Percentiles rank a stretch among this genome's conserved stretches.
phyloP scores from a whole-genome alignment of 2,329 filamentous ascomycete genomes.

The Botryosphaeria dothidea region DNA sequence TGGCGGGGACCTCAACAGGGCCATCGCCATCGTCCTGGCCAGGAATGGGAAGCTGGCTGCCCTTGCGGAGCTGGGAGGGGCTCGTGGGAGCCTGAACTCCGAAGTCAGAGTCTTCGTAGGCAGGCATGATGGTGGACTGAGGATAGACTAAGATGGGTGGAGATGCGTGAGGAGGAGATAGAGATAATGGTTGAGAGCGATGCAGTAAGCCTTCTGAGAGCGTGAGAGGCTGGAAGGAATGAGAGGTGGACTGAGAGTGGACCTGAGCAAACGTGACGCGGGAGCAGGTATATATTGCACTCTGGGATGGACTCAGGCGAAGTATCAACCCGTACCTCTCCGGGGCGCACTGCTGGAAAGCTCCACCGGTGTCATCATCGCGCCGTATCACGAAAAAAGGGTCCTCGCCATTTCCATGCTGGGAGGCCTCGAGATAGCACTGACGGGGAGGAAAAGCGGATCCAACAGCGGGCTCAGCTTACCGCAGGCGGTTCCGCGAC shows the following conservation, averaged over 20 bases:
- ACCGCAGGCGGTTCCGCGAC: slow-evolving; percentile 12
- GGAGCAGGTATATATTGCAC: slow-evolving; percentile 18
- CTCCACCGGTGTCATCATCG: slow-evolving; percentile 24
- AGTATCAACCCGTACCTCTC: slow-evolving; percentile 19
- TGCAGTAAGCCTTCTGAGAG: background rate
- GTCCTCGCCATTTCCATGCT: slow-evolving; percentile 7
- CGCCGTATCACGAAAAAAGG: slow-evolving; percentile 20
- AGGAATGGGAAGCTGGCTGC: slow-evolving; percentile 43
- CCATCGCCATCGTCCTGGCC: slow-evolving; percentile 41
- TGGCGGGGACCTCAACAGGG: slow-evolving; percentile 66
- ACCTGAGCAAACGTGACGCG: slow-evolving; percentile 8
- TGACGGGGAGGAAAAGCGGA: slow-evolving; percentile 19
- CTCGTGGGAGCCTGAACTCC: slow-evolving; percentile 41
- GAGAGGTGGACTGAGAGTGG: slow-evolving; percentile 9
- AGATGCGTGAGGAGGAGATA: background rate
- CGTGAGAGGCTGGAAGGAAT: slow-evolving; percentile 2
- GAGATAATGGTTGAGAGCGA: background rate
- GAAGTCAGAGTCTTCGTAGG: slow-evolving; percentile 60
- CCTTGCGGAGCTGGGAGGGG: slow-evolving; percentile 25
- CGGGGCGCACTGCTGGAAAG: slow-evolving; percentile 12
- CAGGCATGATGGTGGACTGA: slow-evolving; percentile 54
- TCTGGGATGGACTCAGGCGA: background rate
- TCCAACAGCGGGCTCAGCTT: slow-evolving; percentile 18
- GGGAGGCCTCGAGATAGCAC: slow-evolving; percentile 16
- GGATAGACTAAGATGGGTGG: background rate